Evolutionary conservation across 495 filamentous ascomycete genomes (phyloP).

Genomic region (Paragyromitra xinjiangensis): DNA sequence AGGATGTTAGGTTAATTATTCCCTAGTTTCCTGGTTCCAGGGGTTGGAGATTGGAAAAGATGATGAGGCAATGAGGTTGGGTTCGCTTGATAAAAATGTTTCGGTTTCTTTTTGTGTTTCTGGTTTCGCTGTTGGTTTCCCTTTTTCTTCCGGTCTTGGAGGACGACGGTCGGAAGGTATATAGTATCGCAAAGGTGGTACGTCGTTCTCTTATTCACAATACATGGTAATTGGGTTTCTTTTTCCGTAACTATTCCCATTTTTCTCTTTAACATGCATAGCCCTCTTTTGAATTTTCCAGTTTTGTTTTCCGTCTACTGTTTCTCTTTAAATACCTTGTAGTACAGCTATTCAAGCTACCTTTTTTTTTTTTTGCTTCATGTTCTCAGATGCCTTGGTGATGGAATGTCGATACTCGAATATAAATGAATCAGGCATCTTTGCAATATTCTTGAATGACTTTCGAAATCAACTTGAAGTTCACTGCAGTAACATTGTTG

Average conservation of each 20-base stretch:
- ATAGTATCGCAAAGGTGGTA: constrained; percentile 42
- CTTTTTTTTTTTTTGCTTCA: constrained; percentile 30
- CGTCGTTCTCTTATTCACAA: constrained; percentile 52
- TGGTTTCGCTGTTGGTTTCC: constrained; percentile 33
- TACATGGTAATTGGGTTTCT: constrained; percentile 54
- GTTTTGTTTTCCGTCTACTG: constrained; percentile 25
- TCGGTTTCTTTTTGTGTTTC: constrained; percentile 32
- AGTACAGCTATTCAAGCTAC: constrained; percentile 34
- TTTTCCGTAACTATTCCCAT: constrained; percentile 34
- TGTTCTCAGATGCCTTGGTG: constrained; percentile 11
- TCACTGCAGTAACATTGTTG: neutral
- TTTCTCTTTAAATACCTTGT: constrained; percentile 50
- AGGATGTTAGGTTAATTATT: constrained; percentile 50
- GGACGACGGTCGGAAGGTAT: constrained; percentile 47
- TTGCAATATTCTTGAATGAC: neutral
- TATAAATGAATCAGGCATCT: constrained; percentile 22
- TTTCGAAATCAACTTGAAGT: neutral
- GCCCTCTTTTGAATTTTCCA: constrained; percentile 38
- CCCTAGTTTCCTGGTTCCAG: constrained; percentile 35
- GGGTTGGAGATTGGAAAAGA: constrained; percentile 51
- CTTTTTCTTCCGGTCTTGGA: constrained; percentile 43
- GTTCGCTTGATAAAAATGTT: constrained; percentile 53
- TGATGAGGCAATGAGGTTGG: constrained; percentile 56
- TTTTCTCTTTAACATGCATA: constrained; percentile 41
- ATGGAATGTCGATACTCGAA: constrained; percentile 27